Conservation (phyloP, 2,329 filamentous ascomycete genomes). For the Sporothrix luriei region DNA sequence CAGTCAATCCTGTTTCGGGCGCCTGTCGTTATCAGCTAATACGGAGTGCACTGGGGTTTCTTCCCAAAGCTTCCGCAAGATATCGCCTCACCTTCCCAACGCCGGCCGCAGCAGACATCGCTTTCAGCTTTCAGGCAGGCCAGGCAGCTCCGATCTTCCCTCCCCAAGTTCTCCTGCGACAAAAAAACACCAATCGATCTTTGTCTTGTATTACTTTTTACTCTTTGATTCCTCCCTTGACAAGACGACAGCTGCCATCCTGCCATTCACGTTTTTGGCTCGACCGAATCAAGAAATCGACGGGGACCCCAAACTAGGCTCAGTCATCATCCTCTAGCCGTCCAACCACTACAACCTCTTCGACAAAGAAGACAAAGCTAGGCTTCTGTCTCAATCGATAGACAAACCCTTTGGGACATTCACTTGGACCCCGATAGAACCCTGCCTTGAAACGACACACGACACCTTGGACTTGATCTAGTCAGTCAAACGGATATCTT, state of each 20-base stretch:
- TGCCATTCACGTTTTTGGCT: neutral
- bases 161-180: conserved; percentile 15
- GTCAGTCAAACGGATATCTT: too few relatives aligned
- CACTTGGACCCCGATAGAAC: conserved; percentile 2
- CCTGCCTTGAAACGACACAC: conserved; percentile 3
- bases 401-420: neutral
- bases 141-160: neutral
- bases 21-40: conserved; percentile 17
- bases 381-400: neutral
- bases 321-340: conserved; percentile 7
- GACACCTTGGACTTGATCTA: neutral
- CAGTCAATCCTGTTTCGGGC: conserved; percentile 6
- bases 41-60: conserved; percentile 10
- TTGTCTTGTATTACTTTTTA: neutral
- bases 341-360: neutral
- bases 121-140: neutral
- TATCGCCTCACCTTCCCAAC: conserved; percentile 23
- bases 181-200: conserved; percentile 16
- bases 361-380: conserved; percentile 10
- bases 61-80: conserved; percentile 4
- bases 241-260: neutral
- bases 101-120: neutral
- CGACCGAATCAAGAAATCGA: conserved; percentile 1
- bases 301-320: conserved; percentile 4
- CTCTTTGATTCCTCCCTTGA: neutral